Conservation (phyloP, 345 rosid genomes). For the Brassica carinata region DNA sequence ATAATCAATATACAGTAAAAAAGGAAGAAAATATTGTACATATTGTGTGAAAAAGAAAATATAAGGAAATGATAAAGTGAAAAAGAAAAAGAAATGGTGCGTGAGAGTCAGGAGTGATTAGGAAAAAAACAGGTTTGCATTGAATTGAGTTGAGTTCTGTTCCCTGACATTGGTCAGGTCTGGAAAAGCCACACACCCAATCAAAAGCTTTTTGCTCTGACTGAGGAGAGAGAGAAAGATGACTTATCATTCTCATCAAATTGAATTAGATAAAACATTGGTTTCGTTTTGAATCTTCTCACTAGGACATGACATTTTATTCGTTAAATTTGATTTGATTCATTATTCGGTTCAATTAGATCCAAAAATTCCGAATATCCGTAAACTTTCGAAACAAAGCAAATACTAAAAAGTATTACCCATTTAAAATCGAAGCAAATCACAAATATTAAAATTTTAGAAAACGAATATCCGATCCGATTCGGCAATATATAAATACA, state of each 20-base stretch:
- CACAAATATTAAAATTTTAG: too few species aligned
- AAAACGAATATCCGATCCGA: too few species aligned
- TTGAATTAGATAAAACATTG: not conserved
- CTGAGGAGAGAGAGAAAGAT: slow-evolving; percentile 20
- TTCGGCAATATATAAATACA: too few species aligned
- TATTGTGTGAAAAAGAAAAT: not conserved
- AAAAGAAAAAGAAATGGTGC: not conserved
- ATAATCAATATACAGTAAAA: not conserved
- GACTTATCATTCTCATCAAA: slow-evolving; percentile 28
- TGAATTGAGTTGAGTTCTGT: slow-evolving; percentile 33
- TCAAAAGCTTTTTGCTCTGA: slow-evolving; percentile 30
- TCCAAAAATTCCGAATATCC: too few species aligned
- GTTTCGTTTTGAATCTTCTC: slow-evolving; percentile 13
- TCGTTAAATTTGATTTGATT: too few species aligned
- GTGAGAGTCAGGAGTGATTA: slow-evolving; percentile 5
- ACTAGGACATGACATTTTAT: not conserved
- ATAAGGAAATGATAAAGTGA: not conserved
- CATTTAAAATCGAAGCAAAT: too few species aligned
- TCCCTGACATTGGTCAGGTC: slow-evolving; percentile 36
- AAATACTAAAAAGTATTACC: too few species aligned
- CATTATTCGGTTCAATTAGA: too few species aligned
- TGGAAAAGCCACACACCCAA: slow-evolving; percentile 35
- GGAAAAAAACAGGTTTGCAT: slow-evolving; percentile 30
- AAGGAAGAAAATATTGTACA: not conserved
- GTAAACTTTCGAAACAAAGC: too few species aligned